These are phyloP conservation scores for Torrubiellomyces zombiae DNA, from an alignment of 2,329 filamentous ascomycete species.

Conservation along the genomic window DNA sequence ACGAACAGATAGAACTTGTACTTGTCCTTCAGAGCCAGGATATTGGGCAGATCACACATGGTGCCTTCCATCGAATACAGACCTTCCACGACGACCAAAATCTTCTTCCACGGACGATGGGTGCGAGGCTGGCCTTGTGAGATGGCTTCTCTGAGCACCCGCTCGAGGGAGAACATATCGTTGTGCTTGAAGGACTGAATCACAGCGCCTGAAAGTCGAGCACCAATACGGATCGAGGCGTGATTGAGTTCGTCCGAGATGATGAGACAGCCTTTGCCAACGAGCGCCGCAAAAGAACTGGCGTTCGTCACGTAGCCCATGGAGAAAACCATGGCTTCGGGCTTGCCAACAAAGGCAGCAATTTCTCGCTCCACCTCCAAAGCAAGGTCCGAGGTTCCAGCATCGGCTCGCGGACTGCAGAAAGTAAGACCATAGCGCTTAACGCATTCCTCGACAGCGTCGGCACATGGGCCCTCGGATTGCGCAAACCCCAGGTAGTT, in stretches of 20 bases:
- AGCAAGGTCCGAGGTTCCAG: constrained; percentile 74
- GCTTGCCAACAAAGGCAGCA: constrained; percentile 85
- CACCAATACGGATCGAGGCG: constrained; percentile 89
- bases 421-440: constrained; percentile 73
- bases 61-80: constrained; percentile 99
- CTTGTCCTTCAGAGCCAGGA: constrained; percentile 74
- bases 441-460: constrained; percentile 74
- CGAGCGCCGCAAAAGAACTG: constrained; percentile 77
- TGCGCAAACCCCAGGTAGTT: constrained; percentile 98
- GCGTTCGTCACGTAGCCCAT: constrained; percentile 98
- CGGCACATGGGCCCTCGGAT: constrained; percentile 89
- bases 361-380: constrained; percentile 80
- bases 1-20: constrained; percentile 97
- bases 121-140: constrained; percentile 93
- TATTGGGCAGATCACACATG: constrained; percentile 90
- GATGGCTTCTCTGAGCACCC: constrained; percentile 75
- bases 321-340: constrained; percentile 88
- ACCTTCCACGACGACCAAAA: constrained; percentile 87
- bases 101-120: constrained; percentile 99
- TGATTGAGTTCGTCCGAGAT: constrained; percentile 97
- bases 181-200: constrained; percentile 98
- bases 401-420: constrained; percentile 67
- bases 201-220: constrained; percentile 83
- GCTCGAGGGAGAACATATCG: constrained; percentile 77
- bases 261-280: constrained; percentile 83